phyloP scores from a whole-genome alignment of 352 stramenopile species.

The Pythium aristosporum region DNA sequence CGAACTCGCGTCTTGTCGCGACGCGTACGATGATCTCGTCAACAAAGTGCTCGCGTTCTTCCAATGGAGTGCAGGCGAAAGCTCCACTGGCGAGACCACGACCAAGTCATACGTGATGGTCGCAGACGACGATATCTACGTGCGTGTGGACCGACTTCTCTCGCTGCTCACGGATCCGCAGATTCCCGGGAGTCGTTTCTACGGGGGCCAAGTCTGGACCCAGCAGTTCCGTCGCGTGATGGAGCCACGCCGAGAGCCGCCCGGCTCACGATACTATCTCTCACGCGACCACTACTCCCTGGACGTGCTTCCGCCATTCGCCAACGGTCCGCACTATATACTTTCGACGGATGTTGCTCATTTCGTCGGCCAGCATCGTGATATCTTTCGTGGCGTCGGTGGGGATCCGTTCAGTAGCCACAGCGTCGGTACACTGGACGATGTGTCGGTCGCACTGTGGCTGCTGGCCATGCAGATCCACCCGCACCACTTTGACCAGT shows the following conservation, averaged over 20 bases:
- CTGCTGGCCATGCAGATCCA: conserved; percentile 48
- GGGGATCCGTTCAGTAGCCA: neutral
- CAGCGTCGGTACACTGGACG: conserved; percentile 41
- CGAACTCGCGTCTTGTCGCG: conserved; percentile 42
- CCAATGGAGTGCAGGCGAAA: neutral
- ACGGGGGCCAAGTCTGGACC: conserved; percentile 41
- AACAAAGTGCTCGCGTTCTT: conserved; percentile 62
- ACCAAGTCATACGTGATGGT: conserved; percentile 39
- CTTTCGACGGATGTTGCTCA: conserved; percentile 31
- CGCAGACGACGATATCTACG: conserved; percentile 55
- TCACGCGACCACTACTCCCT: conserved; percentile 29
- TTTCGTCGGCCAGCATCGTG: conserved; percentile 28
- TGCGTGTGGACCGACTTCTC: conserved; percentile 12
- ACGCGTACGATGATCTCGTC: conserved; percentile 48
- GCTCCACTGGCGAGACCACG: conserved; percentile 23
- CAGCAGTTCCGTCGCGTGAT: conserved; percentile 23
- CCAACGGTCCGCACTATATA: conserved; percentile 41
- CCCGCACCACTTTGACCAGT: conserved; percentile 34
- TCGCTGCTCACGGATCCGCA: neutral
- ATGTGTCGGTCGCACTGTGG: conserved; percentile 62
- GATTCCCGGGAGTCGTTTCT: conserved; percentile 19
- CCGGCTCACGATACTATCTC: conserved; percentile 20
- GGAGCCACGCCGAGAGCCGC: conserved; percentile 3
- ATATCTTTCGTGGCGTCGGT: conserved; percentile 16
- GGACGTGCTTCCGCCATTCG: conserved; percentile 32